These are phyloP conservation scores for Botrytis hyacinthi DNA, from an alignment of 2,329 filamentous ascomycete species.

Conservation along the genomic window DNA sequence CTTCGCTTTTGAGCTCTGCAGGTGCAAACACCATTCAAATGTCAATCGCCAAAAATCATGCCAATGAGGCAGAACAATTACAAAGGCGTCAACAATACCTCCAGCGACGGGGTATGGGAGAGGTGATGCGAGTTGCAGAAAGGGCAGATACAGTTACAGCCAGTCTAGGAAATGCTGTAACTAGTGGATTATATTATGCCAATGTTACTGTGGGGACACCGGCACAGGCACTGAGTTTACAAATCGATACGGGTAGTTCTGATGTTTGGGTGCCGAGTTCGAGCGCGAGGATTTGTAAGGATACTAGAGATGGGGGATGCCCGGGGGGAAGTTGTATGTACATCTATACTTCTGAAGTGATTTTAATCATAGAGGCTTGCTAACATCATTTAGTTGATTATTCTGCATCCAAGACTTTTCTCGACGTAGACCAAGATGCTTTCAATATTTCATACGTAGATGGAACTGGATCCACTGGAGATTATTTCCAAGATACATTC, in stretches of 20 bases:
- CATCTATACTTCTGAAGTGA: not conserved
- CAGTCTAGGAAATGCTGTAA: constrained; percentile 48
- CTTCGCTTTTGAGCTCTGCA: constrained; percentile 15
- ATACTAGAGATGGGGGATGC: constrained; percentile 44
- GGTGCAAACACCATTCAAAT: constrained; percentile 26
- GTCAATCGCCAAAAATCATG: constrained; percentile 29
- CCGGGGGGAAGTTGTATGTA: constrained; percentile 47
- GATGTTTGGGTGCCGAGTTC: constrained; percentile 56
- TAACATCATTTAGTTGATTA: constrained; percentile 46
- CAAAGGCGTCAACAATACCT: constrained; percentile 22
- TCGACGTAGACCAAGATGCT: constrained; percentile 43
- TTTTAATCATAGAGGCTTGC: not conserved
- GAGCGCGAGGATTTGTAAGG: constrained; percentile 33
- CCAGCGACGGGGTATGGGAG: constrained; percentile 18
- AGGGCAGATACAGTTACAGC: constrained; percentile 29
- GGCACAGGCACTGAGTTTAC: constrained; percentile 51
- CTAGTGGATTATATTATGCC: constrained; percentile 48
- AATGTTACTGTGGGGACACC: constrained; percentile 60
- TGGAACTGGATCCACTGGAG: constrained; percentile 51
- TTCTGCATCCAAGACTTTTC: constrained; percentile 49
- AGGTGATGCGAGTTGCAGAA: constrained; percentile 10
- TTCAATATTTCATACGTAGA: constrained; percentile 64
- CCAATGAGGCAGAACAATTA: constrained; percentile 30
- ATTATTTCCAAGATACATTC: constrained; percentile 58
- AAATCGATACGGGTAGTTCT: constrained; percentile 62